Evolutionary conservation across 163 green algal genomes (phyloP).

Genomic region (Chloroidium sp.): DNA sequence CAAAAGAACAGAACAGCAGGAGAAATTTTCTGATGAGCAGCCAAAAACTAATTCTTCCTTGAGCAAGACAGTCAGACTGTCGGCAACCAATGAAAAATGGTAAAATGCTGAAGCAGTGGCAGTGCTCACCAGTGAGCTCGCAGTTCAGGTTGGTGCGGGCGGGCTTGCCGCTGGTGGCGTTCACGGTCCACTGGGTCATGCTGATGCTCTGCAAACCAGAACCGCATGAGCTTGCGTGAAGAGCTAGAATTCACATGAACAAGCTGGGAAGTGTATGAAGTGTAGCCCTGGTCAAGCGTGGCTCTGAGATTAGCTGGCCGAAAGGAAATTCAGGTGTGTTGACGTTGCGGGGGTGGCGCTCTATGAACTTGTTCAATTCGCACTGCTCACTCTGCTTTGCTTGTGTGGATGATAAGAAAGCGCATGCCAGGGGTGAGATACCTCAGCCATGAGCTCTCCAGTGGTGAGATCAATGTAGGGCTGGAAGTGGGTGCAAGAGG

Average conservation of each 20-base stretch:
- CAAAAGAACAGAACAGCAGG: too few species aligned
- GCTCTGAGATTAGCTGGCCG: too few species aligned
- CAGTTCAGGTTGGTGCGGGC: constrained; percentile 1
- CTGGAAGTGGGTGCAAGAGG: background rate
- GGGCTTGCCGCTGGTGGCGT: background rate
- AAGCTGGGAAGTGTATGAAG: background rate
- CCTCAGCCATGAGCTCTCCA: background rate
- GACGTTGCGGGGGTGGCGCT: too few species aligned
- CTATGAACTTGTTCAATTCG: too few species aligned
- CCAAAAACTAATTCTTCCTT: too few species aligned
- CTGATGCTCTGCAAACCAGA: background rate
- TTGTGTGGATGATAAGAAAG: background rate
- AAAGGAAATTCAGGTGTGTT: too few species aligned
- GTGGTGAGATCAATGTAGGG: background rate
- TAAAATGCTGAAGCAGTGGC: too few species aligned
- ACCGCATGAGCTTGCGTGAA: background rate
- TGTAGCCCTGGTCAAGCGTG: too few species aligned
- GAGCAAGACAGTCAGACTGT: too few species aligned
- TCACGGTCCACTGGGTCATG: constrained; percentile 1
- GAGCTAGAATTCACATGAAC: background rate
- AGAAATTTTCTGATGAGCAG: too few species aligned
- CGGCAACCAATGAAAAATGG: too few species aligned
- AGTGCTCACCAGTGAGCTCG: background rate
- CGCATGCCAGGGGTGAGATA: background rate
- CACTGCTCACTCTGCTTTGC: too few species aligned